Evolutionary conservation across 1,284 basidiomycete genomes (phyloP), one percentile per base, ranked within the genome.

Genomic region (Wallemia hederae): DNA sequence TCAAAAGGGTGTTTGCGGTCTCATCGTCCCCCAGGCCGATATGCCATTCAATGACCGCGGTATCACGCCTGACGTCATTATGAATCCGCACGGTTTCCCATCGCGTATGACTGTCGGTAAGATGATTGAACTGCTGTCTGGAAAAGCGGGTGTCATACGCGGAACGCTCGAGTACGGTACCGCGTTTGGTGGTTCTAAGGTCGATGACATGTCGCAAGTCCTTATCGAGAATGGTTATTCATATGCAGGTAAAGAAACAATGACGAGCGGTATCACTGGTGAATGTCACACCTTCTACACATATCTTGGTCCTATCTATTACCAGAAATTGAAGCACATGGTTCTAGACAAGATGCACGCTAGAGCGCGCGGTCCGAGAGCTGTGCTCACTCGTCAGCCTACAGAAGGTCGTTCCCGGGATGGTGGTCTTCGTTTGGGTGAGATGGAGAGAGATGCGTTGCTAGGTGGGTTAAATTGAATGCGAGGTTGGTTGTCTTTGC

Each of bases 311-410:
- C 94, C 94, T 27, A 98, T 97, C 67, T 97, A 94, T 74, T 97
- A 97, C 72, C 92, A 94, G 76, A 22, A 19, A 17, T 59, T 31
- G 58, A 26, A 60, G 75, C 89, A 91, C 74, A 94, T 92, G 89
- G 91, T 97, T 63, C 86, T 94, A 81, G 91, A 97, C 75, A 98
- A 99, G 77, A 98, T 98, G 94, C 94, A 98, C 68, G 94, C 94
- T 64, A 82, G 94, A 64, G 89, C 91, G 59, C 83, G 87, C 66
- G 94, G 94, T 24, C 94, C 94, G 39, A 82, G 91, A 66, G 94
- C 94, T 2, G 92, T 91, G 17, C 74, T 98, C 59, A 99, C 94
- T 1, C 82, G 94, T 28, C 94, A 99, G 71, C 94, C 94, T 0
- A 98, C 94, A 0, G 94, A 99, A 73, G 94, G 94, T 72, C 81